These are phyloP conservation scores for Sugiyamaella floridensis DNA, from an alignment of 805 yeast species.

Conservation along the genomic window DNA sequence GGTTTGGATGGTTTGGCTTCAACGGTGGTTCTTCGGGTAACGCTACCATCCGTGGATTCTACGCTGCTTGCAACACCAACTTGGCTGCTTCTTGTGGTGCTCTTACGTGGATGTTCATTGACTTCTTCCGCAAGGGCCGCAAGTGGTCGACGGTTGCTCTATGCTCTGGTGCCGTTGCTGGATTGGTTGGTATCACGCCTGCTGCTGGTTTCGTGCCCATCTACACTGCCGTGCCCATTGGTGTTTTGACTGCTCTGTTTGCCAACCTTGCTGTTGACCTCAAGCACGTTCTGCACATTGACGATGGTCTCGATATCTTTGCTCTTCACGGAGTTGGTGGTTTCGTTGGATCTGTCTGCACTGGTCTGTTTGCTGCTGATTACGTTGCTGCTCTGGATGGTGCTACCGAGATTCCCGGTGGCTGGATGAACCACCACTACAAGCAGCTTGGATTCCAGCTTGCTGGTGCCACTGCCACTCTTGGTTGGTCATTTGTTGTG, in stretches of 20 bases:
- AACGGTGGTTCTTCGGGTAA: conserved; percentile 98
- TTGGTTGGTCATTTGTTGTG: conserved; percentile 72
- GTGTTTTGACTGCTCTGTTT: conserved; percentile 65
- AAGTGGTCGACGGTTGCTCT: conserved; percentile 93
- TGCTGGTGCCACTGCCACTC: conserved; percentile 71
- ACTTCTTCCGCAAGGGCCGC: conserved; percentile 75
- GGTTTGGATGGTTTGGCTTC: conserved; percentile 99
- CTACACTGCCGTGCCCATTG: conserved; percentile 80
- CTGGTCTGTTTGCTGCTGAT: conserved; percentile 93
- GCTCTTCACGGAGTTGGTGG: conserved; percentile 95
- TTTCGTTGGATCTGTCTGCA: conserved; percentile 68
- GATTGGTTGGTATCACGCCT: conserved; percentile 92
- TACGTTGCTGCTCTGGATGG: conserved; percentile 84
- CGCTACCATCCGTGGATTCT: conserved; percentile 87
- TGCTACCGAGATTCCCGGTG: conserved; percentile 58
- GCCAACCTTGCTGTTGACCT: conserved; percentile 84
- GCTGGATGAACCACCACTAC: conserved; percentile 91
- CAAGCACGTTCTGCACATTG: conserved; percentile 65
- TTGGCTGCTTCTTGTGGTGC: conserved; percentile 93
- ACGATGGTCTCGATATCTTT: conserved; percentile 94
- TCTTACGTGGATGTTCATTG: conserved; percentile 88
- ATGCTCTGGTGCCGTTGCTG: conserved; percentile 89
- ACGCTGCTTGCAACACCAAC: conserved; percentile 89
- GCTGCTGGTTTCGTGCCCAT: conserved; percentile 96
- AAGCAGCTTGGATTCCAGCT: conserved; percentile 88